These are phyloP conservation scores for Dichotomopilus funicola DNA, from an alignment of 2,329 filamentous ascomycete species.

Conservation along the genomic window DNA sequence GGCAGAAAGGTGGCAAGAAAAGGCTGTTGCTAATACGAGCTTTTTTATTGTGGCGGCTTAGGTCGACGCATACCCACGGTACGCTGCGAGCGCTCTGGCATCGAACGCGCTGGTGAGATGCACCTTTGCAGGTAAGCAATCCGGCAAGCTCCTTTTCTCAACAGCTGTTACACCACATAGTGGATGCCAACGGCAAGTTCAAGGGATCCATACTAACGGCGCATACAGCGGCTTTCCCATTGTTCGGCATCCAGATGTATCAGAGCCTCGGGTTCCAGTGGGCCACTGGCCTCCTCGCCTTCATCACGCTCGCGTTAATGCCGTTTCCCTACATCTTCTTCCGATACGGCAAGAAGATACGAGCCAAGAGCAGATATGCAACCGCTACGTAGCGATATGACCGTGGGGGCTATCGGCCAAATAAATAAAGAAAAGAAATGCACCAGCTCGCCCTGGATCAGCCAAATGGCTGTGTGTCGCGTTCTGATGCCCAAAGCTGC, in stretches of 20 bases:
- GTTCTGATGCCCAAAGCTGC: slow-evolving; percentile 1
- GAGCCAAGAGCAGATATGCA: slow-evolving; percentile 50
- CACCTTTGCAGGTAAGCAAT: slow-evolving; percentile 57
- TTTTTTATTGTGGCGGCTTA: slow-evolving; percentile 26
- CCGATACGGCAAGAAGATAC: slow-evolving; percentile 51
- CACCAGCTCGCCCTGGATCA: slow-evolving; percentile 3
- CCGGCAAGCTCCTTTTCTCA: slow-evolving; percentile 18
- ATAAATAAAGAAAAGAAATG: no score
- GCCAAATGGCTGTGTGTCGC: background rate
- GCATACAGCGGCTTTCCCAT: slow-evolving; percentile 59
- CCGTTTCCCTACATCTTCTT: slow-evolving; percentile 61
- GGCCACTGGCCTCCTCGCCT: slow-evolving; percentile 57
- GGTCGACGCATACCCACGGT: slow-evolving; percentile 70
- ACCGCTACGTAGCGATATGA: slow-evolving; percentile 15
- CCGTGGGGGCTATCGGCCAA: no score
- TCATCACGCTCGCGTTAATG: slow-evolving; percentile 55
- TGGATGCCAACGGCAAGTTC: background rate
- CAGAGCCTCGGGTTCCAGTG: slow-evolving; percentile 61
- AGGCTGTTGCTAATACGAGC: slow-evolving; percentile 20
- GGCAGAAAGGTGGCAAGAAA: slow-evolving; percentile 9
- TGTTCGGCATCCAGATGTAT: slow-evolving; percentile 72
- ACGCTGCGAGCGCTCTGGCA: slow-evolving; percentile 71
- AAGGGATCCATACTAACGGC: slow-evolving; percentile 1
- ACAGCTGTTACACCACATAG: background rate
- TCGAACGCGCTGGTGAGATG: slow-evolving; percentile 77